Evolutionary conservation across 495 filamentous ascomycete genomes (phyloP), one percentile per base, ranked within the genome.

Genomic region (Mycothermus thermophilus): DNA sequence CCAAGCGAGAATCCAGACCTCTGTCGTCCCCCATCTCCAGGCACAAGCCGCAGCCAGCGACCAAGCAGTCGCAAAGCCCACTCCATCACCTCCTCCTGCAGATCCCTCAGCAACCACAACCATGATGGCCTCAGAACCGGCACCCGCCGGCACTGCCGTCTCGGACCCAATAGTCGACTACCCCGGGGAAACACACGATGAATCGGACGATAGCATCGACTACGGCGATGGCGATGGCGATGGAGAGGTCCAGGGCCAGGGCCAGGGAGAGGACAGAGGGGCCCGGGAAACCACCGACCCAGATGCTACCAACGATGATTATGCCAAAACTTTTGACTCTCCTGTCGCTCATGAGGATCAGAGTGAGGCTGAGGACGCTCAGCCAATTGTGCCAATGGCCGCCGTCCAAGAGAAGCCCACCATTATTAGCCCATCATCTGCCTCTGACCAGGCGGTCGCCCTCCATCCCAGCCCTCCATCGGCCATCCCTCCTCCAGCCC

Each of bases 251-350:
- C 20, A 9, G 8, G 35, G 34, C 17, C 24, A n/a, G 38, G 38
- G 10, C 20, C 6, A 18, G 19, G 25, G 37, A 24, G 15, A 23
- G 32, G 14, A 34, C 9, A 39, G 30, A 23, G 36, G 43, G 42
- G 46, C 36, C 27, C 41, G 44, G 37, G 32, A 40, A 9, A 25
- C 34, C 12, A 18, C 32, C 41, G 40, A 42, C n/a, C 38, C 48
- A 16, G 49, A 50, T 18, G 40, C 53, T 33, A 50, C 47, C 43
- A 51, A 51, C 48, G 58, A 61, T 54, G 61, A 68, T 46, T 66
- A 68, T 57, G 58, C 61, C 31, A 58, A 52, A 44, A 60, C 60
- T 30, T 64, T 64, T 59, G 63, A 65, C 34, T 58, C 58, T 38
- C 61, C 66, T 21, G 50, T 40, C 22, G 31, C 30, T 23, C 33